Evolutionary conservation across 768 basidiomycete species (phyloP).

Genomic region (Phylloporus arenicola): DNA sequence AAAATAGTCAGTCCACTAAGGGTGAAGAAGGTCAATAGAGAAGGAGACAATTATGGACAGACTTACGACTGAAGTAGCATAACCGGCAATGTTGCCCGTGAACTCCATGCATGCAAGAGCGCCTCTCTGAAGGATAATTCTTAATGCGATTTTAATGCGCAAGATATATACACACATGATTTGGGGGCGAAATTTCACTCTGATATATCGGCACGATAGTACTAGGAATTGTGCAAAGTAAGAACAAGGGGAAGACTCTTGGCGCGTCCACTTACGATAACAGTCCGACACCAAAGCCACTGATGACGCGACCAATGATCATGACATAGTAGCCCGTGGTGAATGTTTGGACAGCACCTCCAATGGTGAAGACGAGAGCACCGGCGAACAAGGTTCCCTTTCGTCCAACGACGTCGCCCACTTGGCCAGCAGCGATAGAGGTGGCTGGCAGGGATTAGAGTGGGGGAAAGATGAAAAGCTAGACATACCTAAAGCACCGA

Average conservation of each 20-base stretch:
- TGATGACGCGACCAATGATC: conserved; percentile 77
- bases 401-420: conserved; percentile 84
- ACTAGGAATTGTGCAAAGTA: conserved; percentile 33
- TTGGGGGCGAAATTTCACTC: conserved; percentile 91
- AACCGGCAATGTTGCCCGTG: conserved; percentile 88
- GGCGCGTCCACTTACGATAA: conserved; percentile 55
- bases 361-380: conserved; percentile 78
- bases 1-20: conserved; percentile 90
- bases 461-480: background rate
- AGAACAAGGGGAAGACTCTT: conserved; percentile 1
- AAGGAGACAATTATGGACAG: background rate
- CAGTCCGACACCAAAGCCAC: conserved; percentile 87
- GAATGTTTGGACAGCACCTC: conserved; percentile 82
- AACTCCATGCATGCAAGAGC: conserved; percentile 94
- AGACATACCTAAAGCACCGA: conserved; percentile 79
- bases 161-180: conserved; percentile 52
- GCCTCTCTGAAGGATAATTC: conserved; percentile 57
- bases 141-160: background rate
- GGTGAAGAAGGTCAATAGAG: background rate
- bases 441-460: conserved; percentile 50
- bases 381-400: conserved; percentile 80
- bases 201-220: conserved; percentile 96
- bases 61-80: conserved; percentile 82
- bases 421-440: conserved; percentile 79
- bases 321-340: conserved; percentile 74